Base-by-base conservation (phyloP, 2,329 filamentous ascomycete genomes). In the Emmonsia crescens region DNA sequence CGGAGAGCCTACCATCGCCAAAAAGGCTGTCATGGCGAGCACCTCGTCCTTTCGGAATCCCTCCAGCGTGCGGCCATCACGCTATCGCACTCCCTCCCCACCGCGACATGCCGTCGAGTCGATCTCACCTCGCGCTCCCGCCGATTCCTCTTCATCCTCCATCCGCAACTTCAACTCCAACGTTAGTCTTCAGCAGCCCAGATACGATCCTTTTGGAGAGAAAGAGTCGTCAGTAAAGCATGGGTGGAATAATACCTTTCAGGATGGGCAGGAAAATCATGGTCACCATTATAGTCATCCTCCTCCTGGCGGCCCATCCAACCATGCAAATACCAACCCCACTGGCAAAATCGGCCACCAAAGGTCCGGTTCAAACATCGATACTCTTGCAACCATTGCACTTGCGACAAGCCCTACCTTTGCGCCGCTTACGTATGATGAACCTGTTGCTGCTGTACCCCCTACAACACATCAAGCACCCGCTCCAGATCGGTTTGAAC, bases 381-480 rank as follows among this genome's bases (percentile, higher is more conserved):
- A 80, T 68, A 76, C 78, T 46, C 75, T 81, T 66, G 78, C 79
- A 63, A 80, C 76, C 58, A 79, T 80, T 68, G 79, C 78, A 52
- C 73, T 80, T 65, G 78, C 78, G 55, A 80, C 77, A 29, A 79
- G 77, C 64, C 76, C 78, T 61, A 75, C 75, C 38, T 76, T 78
- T 62, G 67, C 72, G 61, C 71, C 72, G 56, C 67, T 73, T 31
- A 64, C 71, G 42, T 72, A 73, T 62, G 69, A 70, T 52, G 62
- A 68, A 49, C 68, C 66, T 52, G 63, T 61, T 49, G 66, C 66
- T 21, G 61, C 68, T 49, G 64, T 72, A 51, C 63, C 72, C 60
- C 54, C 61, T 40, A 36, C 61, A 64, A 62, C 61, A 62, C 51
- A 64, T 19, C 73, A 71, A 51, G 71, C 67, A 49, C 57, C 70